phyloP scores from a whole-genome alignment of 164 flowering plant genomes.

The Cinnamomum chago region DNA sequence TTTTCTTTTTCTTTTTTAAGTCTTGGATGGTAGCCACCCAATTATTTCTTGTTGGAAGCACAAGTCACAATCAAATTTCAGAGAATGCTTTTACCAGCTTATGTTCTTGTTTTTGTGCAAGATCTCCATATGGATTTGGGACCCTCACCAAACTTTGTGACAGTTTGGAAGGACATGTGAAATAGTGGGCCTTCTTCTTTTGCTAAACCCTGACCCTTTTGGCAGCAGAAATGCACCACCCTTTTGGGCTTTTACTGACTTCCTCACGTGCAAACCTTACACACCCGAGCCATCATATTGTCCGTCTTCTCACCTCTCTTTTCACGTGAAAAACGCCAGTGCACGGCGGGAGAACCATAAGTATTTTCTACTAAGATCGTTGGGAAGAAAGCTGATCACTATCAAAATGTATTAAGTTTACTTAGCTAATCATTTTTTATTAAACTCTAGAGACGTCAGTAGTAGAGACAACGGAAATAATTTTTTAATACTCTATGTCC shows the following conservation, averaged over 20 bases:
- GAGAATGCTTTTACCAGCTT: conserved; percentile 25
- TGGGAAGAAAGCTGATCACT: neutral
- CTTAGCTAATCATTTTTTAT: no score
- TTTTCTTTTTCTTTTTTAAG: no score
- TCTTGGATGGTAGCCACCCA: no score
- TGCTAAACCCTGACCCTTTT: conserved; percentile 14
- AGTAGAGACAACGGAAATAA: no score
- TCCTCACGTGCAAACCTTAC: conserved; percentile 35
- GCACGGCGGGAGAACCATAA: neutral
- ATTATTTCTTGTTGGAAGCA: no score
- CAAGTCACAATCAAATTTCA: no score
- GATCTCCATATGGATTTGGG: conserved; percentile 47
- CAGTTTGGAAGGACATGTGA: conserved; percentile 31
- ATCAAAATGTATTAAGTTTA: neutral
- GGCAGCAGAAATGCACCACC: conserved; percentile 19
- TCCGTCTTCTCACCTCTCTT: neutral
- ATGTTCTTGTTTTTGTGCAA: conserved; percentile 47
- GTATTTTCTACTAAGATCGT: neutral
- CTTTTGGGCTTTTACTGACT: conserved; percentile 14
- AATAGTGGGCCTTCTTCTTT: conserved; percentile 10
- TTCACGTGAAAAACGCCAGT: no score
- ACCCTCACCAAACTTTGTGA: conserved; percentile 29
- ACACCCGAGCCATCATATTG: neutral
- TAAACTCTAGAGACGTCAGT: accelerated
- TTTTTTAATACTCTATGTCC: no score